Evolutionary conservation across 176 grass and related monocot genomes (phyloP).

Genomic region (Elymus sibiricus): DNA sequence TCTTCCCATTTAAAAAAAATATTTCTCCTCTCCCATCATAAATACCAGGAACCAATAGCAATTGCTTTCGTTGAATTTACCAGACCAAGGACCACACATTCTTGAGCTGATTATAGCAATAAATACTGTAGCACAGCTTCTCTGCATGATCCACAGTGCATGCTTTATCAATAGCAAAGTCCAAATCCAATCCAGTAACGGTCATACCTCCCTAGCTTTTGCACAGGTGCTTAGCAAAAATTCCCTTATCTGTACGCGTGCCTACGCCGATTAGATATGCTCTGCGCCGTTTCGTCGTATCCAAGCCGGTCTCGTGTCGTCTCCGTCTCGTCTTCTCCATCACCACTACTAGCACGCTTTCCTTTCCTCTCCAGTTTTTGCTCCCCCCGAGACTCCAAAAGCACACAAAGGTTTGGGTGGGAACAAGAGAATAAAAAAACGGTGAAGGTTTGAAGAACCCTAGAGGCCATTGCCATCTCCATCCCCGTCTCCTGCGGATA

Average conservation of each 20-base stretch:
- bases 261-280: neutral
- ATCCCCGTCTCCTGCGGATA: neutral
- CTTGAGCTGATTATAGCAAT: too few species aligned
- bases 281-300: slow-evolving; percentile 3
- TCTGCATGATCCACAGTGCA: too few species aligned
- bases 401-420: slow-evolving; percentile 26
- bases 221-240: too few species aligned
- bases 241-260: slow-evolving; percentile 32
- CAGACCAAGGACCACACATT: too few species aligned
- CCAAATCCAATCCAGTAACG: too few species aligned
- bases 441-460: neutral
- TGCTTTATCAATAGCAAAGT: too few species aligned
- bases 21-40: too few species aligned
- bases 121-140: too few species aligned
- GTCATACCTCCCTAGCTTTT: too few species aligned
- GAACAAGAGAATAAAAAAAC: neutral
- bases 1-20: too few species aligned
- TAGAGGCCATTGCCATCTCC: neutral
- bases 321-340: slow-evolving; percentile 13
- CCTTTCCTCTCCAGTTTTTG: slow-evolving; percentile 23
- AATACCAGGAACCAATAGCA: too few species aligned
- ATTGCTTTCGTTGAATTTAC: too few species aligned
- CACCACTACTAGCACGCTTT: neutral
- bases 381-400: slow-evolving; percentile 41
- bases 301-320: slow-evolving; percentile 4